phyloP scores from a whole-genome alignment of 1,284 basidiomycete genomes.

The Cutaneotrichosporon cyanovorans region DNA sequence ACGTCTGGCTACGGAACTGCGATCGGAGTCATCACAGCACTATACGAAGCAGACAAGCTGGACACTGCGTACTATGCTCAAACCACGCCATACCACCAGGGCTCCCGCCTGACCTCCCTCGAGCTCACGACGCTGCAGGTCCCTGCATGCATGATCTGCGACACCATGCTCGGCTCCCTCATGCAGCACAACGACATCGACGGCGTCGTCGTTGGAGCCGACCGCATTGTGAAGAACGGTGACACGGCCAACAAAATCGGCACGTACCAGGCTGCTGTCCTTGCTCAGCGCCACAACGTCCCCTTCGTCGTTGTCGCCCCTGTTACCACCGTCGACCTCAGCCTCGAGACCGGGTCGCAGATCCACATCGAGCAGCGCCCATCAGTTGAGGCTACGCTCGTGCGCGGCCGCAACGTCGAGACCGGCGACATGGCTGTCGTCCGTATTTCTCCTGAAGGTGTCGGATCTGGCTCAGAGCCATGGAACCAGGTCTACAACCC shows the following conservation, averaged over 20 bases:
- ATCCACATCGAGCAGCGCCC: constrained; percentile 90
- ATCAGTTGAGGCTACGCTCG: constrained; percentile 72
- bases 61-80: constrained; percentile 81
- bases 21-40: constrained; percentile 80
- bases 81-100: constrained; percentile 85
- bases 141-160: constrained; percentile 82
- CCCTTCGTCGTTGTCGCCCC: constrained; percentile 87
- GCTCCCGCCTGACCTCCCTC: constrained; percentile 63
- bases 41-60: constrained; percentile 68
- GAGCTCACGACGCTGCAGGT: constrained; percentile 74
- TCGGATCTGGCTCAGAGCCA: constrained; percentile 34
- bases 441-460: constrained; percentile 44
- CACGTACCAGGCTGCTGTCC: constrained; percentile 81
- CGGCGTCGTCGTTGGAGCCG: constrained; percentile 77
- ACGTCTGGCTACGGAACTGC: constrained; percentile 92
- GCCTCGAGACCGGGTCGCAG: constrained; percentile 64
- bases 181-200: constrained; percentile 80
- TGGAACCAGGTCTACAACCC: constrained; percentile 69
- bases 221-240: constrained; percentile 78
- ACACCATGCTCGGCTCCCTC: constrained; percentile 87
- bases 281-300: constrained; percentile 73
- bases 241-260: constrained; percentile 95
- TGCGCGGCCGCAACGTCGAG: constrained; percentile 56
- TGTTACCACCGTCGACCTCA: constrained; percentile 77
- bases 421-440: constrained; percentile 41